These are phyloP conservation scores for Angomonas ambiguus DNA, from an alignment of 208 protist genomes.

Conservation along the genomic window DNA sequence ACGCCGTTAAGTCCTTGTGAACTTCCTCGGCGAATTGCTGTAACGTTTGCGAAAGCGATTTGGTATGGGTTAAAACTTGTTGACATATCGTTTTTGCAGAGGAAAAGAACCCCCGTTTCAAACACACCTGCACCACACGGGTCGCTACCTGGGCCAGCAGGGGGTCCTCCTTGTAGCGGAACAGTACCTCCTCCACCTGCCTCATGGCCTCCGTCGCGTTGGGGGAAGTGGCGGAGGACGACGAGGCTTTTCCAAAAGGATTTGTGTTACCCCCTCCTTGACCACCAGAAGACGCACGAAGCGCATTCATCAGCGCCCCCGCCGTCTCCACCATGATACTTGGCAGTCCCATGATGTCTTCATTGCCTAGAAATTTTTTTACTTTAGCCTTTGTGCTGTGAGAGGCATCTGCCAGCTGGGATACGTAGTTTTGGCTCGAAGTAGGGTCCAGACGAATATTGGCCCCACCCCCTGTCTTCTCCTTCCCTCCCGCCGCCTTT, in stretches of 20 bases:
- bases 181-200: slow-evolving; percentile 30
- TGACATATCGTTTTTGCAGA: slow-evolving; percentile 1
- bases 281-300: background rate
- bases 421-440: background rate
- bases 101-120: background rate
- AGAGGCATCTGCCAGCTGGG: background rate
- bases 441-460: slow-evolving; percentile 1
- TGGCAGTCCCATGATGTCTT: background rate
- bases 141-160: slow-evolving; percentile 40
- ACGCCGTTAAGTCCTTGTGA: slow-evolving; percentile 16
- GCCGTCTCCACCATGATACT: background rate
- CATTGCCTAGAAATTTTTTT: background rate
- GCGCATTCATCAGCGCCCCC: background rate
- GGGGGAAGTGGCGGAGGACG: background rate
- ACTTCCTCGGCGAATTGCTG: slow-evolving; percentile 12
- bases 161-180: slow-evolving; percentile 35
- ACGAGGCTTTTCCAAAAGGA: background rate
- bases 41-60: background rate
- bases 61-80: background rate
- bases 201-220: background rate
- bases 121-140: slow-evolving; percentile 2
- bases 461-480: background rate
- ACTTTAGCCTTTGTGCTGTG: background rate
- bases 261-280: background rate
- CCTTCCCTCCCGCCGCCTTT: background rate